A percentile compares a stretch with the other conserved stretches of the same genome.
Conservation (phyloP, 1,284 basidiomycete species). For the Melampsora larici-populina region DNA sequence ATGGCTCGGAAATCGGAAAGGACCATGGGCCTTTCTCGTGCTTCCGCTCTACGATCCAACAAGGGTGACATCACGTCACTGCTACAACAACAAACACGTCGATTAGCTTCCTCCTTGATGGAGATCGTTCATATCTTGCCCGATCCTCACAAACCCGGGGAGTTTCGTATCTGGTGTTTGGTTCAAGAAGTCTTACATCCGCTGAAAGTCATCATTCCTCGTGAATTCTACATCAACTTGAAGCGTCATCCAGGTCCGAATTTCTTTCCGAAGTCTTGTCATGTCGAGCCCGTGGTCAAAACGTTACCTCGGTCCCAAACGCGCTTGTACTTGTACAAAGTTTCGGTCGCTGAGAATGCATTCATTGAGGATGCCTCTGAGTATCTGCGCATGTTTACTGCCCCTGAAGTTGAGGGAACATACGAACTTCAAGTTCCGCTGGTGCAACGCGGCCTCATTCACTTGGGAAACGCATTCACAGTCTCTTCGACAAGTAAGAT, state of each 20-base stretch:
- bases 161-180: conserved; percentile 84
- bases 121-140: conserved; percentile 87
- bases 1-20: conserved; percentile 47
- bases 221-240: conserved; percentile 89
- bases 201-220: conserved; percentile 77
- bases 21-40: conserved; percentile 7
- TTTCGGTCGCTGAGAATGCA: conserved; percentile 76
- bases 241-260: conserved; percentile 64
- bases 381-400: conserved; percentile 86
- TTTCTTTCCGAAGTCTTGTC: conserved; percentile 67
- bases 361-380: conserved; percentile 82
- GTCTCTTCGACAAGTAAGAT: conserved; percentile 64
- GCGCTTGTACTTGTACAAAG: conserved; percentile 74
- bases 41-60: conserved; percentile 29
- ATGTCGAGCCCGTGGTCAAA: conserved; percentile 69
- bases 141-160: conserved; percentile 67
- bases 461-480: conserved; percentile 77
- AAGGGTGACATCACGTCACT: conserved; percentile 60
- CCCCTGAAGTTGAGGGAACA: conserved; percentile 90
- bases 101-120: conserved; percentile 70
- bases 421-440: conserved; percentile 92
- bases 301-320: conserved; percentile 77
- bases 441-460: conserved; percentile 74
- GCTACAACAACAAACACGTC: conserved; percentile 68
- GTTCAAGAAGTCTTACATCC: conserved; percentile 75